These are phyloP conservation scores for Hypoxylon rubiginosum DNA, from an alignment of 2,329 filamentous ascomycete genomes.

Conservation along the genomic window DNA sequence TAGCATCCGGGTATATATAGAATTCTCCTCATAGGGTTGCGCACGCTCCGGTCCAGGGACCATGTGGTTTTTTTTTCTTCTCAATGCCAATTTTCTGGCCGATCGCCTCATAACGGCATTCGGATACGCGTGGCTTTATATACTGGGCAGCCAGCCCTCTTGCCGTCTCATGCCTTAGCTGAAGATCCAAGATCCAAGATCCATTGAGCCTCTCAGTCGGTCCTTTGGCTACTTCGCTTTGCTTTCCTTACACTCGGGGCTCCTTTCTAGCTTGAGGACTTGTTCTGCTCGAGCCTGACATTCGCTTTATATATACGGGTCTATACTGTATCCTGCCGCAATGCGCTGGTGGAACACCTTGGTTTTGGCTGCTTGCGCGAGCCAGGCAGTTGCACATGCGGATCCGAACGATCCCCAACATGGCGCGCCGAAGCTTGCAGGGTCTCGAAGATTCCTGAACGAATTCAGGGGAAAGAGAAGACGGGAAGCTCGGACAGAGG, in stretches of 20 bases:
- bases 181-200: slow-evolving; percentile 21
- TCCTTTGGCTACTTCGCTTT: slow-evolving; percentile 6
- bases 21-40: slow-evolving; percentile 39
- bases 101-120: slow-evolving; percentile 13
- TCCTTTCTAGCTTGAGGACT: slow-evolving; percentile 19
- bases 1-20: slow-evolving; percentile 53
- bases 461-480: slow-evolving; percentile 44
- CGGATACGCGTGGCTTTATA: slow-evolving; percentile 37
- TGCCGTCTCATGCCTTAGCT: slow-evolving; percentile 25
- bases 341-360: slow-evolving; percentile 46
- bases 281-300: slow-evolving; percentile 27
- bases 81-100: slow-evolving; percentile 22
- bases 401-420: slow-evolving; percentile 31
- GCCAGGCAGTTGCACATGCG: slow-evolving; percentile 48
- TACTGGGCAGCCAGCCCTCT: slow-evolving; percentile 17
- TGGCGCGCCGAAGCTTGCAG: slow-evolving; percentile 46
- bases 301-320: slow-evolving; percentile 26
- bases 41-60: slow-evolving; percentile 43
- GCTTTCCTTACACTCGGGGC: slow-evolving; percentile 19
- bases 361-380: slow-evolving; percentile 44
- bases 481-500: slow-evolving; percentile 39
- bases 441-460: slow-evolving; percentile 47
- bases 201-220: slow-evolving; percentile 15
- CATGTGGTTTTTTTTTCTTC: slow-evolving; percentile 38
- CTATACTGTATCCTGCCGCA: slow-evolving; percentile 17